Evolutionary conservation across 192 early-diverging fungal genomes (phyloP).

Genomic region (Chytriomyces sp.): DNA sequence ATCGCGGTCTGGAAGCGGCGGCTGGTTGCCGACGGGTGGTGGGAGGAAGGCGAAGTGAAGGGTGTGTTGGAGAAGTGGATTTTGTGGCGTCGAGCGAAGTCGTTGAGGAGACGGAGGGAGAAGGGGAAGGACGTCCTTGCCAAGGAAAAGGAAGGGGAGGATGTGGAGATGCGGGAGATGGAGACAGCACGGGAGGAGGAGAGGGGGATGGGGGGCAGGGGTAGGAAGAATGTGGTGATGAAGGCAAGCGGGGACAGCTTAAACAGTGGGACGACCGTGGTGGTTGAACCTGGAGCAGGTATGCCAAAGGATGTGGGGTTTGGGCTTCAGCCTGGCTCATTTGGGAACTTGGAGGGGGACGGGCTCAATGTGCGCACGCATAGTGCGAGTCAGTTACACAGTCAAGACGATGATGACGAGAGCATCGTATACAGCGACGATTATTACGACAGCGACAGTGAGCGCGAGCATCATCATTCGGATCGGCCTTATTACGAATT

Average conservation of each 20-base stretch:
- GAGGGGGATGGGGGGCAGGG: not conserved
- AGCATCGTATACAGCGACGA: not conserved
- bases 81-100: constrained; percentile 4
- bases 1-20: constrained; percentile 56
- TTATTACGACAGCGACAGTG: not conserved
- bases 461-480: not conserved
- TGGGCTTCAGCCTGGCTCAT: not conserved
- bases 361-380: not conserved
- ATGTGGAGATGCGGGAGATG: too few relatives aligned
- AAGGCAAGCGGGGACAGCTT: not conserved
- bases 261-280: not conserved
- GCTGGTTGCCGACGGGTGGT: constrained; percentile 46
- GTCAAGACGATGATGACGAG: not conserved
- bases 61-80: constrained; percentile 30
- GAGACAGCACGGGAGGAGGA: not conserved
- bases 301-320: not conserved
- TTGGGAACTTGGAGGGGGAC: not conserved
- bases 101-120: not conserved
- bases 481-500: constrained; percentile 6
- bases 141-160: too few relatives aligned
- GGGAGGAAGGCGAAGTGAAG: constrained; percentile 42
- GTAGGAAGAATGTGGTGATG: not conserved
- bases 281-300: not conserved
- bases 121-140: not conserved
- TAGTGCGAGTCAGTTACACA: not conserved